Evolutionary conservation across 1,139 yeast genomes (phyloP).

Genomic region (Suhomyces chickasaworum): DNA sequence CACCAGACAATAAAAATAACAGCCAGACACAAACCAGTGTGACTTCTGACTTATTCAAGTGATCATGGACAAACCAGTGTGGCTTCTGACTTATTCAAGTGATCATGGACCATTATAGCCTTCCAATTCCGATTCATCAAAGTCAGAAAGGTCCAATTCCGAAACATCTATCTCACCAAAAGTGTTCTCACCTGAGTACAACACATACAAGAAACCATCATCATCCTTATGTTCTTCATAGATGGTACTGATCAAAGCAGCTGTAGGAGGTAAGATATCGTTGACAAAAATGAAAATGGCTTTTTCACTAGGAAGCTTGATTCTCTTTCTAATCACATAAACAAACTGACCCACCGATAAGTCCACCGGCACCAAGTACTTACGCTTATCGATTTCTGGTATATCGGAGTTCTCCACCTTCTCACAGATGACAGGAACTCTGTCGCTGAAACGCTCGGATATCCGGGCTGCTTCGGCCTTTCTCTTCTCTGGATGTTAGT

Average conservation of each 20-base stretch:
- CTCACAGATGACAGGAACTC: slow-evolving; percentile 97
- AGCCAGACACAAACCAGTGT: slow-evolving; percentile 6
- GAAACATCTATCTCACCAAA: slow-evolving; percentile 57
- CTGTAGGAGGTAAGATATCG: slow-evolving; percentile 96
- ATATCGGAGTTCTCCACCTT: slow-evolving; percentile 96
- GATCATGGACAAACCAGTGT: slow-evolving; percentile 5
- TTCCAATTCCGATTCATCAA: slow-evolving; percentile 12
- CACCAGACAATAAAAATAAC: slow-evolving; percentile 3
- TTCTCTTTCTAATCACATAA: slow-evolving; percentile 93
- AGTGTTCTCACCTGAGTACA: slow-evolving; percentile 86
- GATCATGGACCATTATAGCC: slow-evolving; percentile 14
- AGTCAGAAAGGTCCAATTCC: slow-evolving; percentile 30
- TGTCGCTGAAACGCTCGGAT: slow-evolving; percentile 82
- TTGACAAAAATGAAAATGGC: slow-evolving; percentile 96
- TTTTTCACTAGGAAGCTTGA: slow-evolving; percentile 94
- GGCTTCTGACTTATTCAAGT: not conserved
- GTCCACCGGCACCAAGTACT: slow-evolving; percentile 94
- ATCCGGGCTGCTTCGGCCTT: slow-evolving; percentile 94
- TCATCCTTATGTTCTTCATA: slow-evolving; percentile 97
- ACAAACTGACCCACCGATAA: slow-evolving; percentile 97
- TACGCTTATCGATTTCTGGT: slow-evolving; percentile 94
- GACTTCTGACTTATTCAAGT: not conserved
- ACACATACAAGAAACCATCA: slow-evolving; percentile 93
- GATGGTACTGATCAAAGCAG: slow-evolving; percentile 91
- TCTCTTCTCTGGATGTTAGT: slow-evolving; percentile 69